A percentile compares a stretch with the other conserved stretches of the same genome.
These are phyloP conservation scores for Gardenia jasminoides DNA, from an alignment of 257 asterid genomes.

Conservation along the genomic window DNA sequence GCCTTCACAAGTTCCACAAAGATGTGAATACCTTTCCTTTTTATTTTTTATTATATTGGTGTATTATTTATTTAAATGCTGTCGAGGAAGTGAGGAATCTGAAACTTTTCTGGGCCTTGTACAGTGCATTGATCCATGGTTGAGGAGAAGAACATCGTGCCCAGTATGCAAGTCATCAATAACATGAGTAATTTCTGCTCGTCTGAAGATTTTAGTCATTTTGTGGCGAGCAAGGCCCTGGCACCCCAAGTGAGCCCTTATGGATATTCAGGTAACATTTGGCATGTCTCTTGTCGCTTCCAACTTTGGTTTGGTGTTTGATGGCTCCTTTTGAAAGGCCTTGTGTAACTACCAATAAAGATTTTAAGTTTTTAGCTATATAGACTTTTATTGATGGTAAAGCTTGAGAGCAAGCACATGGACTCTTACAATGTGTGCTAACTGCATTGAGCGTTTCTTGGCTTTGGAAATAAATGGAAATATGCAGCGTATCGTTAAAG, in stretches of 20 bases:
- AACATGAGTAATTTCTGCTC: conserved; percentile 32
- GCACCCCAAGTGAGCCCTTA: not conserved
- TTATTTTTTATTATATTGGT: not conserved
- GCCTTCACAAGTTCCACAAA: conserved; percentile 96
- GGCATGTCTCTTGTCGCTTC: not conserved
- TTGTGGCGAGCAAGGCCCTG: not conserved
- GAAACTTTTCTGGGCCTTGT: conserved; percentile 9
- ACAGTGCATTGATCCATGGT: conserved; percentile 98
- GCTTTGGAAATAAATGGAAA: not conserved
- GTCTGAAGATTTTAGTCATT: not conserved
- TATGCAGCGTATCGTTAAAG: not conserved
- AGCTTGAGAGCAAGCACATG: conserved; percentile 8
- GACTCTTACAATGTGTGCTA: not conserved
- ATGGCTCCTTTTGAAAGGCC: not conserved
- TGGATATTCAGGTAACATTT: conserved; percentile 1
- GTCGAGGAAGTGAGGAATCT: not conserved
- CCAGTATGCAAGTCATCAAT: conserved; percentile 89
- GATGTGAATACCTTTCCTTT: conserved; percentile 41
- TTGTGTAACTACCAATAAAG: not conserved
- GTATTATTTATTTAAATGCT: not conserved
- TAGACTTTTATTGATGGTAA: not conserved
- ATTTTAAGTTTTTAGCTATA: not conserved
- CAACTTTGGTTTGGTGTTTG: not conserved
- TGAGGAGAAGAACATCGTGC: conserved; percentile 73
- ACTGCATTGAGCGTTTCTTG: not conserved